These are phyloP conservation scores for Rheum nobile DNA, from an alignment of 148 eudicot species.

Conservation along the genomic window DNA sequence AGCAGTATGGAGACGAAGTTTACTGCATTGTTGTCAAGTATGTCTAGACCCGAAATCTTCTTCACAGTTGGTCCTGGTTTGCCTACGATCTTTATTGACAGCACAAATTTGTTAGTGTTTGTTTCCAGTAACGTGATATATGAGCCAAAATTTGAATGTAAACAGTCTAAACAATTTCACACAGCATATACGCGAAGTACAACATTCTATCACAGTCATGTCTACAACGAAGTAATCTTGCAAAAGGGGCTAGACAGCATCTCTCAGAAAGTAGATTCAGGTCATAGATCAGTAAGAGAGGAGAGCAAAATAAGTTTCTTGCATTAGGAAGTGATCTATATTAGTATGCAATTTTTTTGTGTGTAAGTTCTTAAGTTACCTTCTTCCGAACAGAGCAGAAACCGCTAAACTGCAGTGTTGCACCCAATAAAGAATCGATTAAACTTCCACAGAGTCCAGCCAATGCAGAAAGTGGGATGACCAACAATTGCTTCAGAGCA, in stretches of 20 bases:
- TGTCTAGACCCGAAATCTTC: constrained; percentile 24
- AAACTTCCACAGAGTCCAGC: constrained; percentile 81
- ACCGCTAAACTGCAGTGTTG: constrained; percentile 83
- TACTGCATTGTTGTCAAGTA: constrained; percentile 37
- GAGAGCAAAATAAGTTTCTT: not conserved
- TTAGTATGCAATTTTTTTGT: not conserved
- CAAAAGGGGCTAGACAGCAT: too few species aligned
- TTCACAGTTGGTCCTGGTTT: constrained; percentile 36
- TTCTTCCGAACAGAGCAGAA: constrained; percentile 70
- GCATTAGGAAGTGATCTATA: not conserved
- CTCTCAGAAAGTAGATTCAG: too few species aligned
- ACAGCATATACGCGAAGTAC: too few species aligned
- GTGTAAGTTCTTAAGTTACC: constrained; percentile 23
- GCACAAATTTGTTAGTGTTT: not conserved
- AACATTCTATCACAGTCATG: too few species aligned
- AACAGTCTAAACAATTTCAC: too few species aligned
- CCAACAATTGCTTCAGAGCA: constrained; percentile 64
- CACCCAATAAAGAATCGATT: constrained; percentile 84
- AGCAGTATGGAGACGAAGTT: constrained; percentile 27
- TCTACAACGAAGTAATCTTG: too few species aligned
- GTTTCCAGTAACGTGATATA: not conserved
- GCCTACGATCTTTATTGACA: constrained; percentile 29
- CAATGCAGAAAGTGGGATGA: constrained; percentile 66
- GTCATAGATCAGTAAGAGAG: too few species aligned
- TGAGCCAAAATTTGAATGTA: too few species aligned